Evolutionary conservation across 192 early-diverging fungal species (phyloP), one percentile per base, ranked within the genome.

Genomic region (Backusella westeae): DNA sequence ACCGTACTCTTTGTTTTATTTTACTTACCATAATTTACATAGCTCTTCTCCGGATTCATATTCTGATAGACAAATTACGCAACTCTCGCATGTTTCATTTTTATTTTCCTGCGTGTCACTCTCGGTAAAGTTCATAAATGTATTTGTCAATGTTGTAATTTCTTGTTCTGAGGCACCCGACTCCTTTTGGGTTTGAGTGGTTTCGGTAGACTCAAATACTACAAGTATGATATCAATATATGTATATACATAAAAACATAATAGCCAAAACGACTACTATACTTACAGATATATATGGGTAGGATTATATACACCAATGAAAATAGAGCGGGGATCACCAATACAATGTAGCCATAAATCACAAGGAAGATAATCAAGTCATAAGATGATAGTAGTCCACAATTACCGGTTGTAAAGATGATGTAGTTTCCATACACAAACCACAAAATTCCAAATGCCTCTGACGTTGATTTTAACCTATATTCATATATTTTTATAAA

Each of bases 21-120:
- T 26, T 49, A 29, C 17, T 73, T 81, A 96, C 72, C 84, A 87
- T 83, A 94, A 80, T 78, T 89, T 85, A 39, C 91, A 84, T 26
- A 96, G 79, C 6, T 90, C 81, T 21, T 94, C 92, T n/a, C 90
- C 90, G 19, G 91, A 87, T 77, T 93, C 93, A 73, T 96, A 96
- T 9, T 88, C 84, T 67, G 83, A 81, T 41, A 96, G 80, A 78
- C 94, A 96, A 76, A 96, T 94, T 10, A 91, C 89, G 75, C 94
- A 96, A 36, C 10, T 63, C 3, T 23, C 21, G 14, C 56, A 63
- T 12, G 56, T 63, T 63, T 63, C 23, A 53, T 70, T 70, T 38
- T 23, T 10, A 19, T 49, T 34, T 68, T 35, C 67, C 6, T 19
- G 14, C n/a, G 14, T 35, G 29, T 26, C 9, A n/a, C 36, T 6